Conservation (phyloP, 768 basidiomycete species). For the Tulasnella calospora region DNA sequence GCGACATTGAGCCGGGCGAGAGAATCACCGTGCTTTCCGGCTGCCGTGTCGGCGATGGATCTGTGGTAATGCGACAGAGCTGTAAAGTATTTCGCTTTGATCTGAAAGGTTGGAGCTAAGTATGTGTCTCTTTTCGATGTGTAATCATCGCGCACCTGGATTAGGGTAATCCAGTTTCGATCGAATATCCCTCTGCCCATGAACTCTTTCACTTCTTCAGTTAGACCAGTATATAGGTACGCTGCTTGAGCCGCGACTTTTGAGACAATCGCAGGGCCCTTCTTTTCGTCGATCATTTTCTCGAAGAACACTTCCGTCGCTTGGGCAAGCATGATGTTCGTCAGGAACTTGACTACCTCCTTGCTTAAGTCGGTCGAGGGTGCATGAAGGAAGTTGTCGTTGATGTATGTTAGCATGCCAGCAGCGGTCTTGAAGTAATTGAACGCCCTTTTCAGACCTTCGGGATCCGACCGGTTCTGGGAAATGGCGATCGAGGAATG, state of each 20-base stretch:
- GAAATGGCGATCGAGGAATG: slow-evolving; percentile 86
- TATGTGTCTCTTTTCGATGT: background rate
- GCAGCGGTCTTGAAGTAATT: slow-evolving; percentile 84
- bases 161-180: slow-evolving; percentile 82
- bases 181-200: slow-evolving; percentile 95
- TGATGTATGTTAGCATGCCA: slow-evolving; percentile 97
- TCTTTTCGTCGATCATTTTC: slow-evolving; percentile 91
- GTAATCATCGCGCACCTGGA: slow-evolving; percentile 53
- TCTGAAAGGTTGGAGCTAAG: slow-evolving; percentile 42
- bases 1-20: slow-evolving; percentile 74
- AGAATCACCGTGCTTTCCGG: slow-evolving; percentile 79
- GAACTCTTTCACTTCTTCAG: slow-evolving; percentile 93
- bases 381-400: slow-evolving; percentile 98
- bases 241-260: slow-evolving; percentile 84
- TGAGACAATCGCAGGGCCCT: slow-evolving; percentile 61
- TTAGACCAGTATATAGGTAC: slow-evolving; percentile 71
- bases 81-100: slow-evolving; percentile 85
- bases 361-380: slow-evolving; percentile 91
- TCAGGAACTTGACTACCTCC: slow-evolving; percentile 90
- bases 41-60: slow-evolving; percentile 65
- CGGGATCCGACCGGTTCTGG: slow-evolving; percentile 81
- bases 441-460: slow-evolving; percentile 90
- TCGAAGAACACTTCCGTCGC: slow-evolving; percentile 96
- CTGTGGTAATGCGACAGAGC: slow-evolving; percentile 87
- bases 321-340: slow-evolving; percentile 83